These are phyloP conservation scores for Pochonia chlamydosporia DNA, from an alignment of 2,329 filamentous ascomycete genomes.

Conservation along the genomic window DNA sequence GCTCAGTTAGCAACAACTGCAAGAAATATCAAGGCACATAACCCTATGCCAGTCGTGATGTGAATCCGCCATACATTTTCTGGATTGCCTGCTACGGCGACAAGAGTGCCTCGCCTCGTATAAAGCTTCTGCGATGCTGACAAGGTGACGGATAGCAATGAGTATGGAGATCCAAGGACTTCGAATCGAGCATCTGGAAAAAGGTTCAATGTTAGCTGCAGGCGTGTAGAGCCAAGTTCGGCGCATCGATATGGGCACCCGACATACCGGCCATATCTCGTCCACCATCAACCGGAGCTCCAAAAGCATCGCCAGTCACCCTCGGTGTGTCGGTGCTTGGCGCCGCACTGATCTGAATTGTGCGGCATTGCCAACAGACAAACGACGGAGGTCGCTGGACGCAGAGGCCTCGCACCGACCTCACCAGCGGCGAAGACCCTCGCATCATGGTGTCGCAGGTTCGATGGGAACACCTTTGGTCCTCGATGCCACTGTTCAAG, in stretches of 20 bases:
- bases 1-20: neutral
- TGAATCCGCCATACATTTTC: slow-evolving; percentile 62
- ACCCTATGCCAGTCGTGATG: neutral
- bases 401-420: slow-evolving; percentile 26
- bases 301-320: slow-evolving; percentile 49
- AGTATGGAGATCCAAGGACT: slow-evolving; percentile 86
- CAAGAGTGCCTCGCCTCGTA: slow-evolving; percentile 84
- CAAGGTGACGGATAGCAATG: slow-evolving; percentile 85
- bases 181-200: slow-evolving; percentile 86
- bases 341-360: slow-evolving; percentile 57
- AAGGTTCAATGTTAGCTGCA: neutral
- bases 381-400: slow-evolving; percentile 24
- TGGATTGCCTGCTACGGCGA: slow-evolving; percentile 82
- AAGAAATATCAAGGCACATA: too few relatives aligned
- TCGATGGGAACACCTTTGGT: neutral
- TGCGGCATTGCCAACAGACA: slow-evolving; percentile 50
- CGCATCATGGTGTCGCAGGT: slow-evolving; percentile 29
- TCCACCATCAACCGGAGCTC: slow-evolving; percentile 36
- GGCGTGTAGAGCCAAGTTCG: neutral
- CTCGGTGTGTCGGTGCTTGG: slow-evolving; percentile 51
- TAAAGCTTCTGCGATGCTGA: slow-evolving; percentile 92
- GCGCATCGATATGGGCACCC: neutral
- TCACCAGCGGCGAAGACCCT: slow-evolving; percentile 33
- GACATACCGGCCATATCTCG: slow-evolving; percentile 46
- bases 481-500: slow-evolving; percentile 11